These are phyloP conservation scores for Macrolepiota albuminosa DNA, from an alignment of 768 basidiomycete species.

Conservation along the genomic window DNA sequence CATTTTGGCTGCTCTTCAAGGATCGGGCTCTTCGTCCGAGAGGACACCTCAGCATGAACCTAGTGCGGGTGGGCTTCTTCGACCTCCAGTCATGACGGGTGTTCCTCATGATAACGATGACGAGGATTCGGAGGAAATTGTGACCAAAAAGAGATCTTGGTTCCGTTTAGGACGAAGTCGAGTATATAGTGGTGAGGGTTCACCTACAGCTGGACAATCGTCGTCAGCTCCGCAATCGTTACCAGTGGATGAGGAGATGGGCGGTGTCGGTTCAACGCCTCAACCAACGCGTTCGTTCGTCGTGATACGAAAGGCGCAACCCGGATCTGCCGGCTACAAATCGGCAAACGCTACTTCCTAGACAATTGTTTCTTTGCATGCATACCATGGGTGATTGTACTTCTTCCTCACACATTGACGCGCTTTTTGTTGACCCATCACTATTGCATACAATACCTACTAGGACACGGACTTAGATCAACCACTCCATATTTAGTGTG, in stretches of 20 bases:
- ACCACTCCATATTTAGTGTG: conserved; percentile 10
- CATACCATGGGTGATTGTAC: background rate
- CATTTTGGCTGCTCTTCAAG: conserved; percentile 18
- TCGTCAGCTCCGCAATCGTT: conserved; percentile 17
- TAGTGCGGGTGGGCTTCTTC: conserved; percentile 14
- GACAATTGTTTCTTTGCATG: conserved; percentile 7
- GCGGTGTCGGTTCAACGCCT: conserved; percentile 26
- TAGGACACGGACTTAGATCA: conserved; percentile 11
- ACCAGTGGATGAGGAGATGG: conserved; percentile 30
- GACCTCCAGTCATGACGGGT: conserved; percentile 16
- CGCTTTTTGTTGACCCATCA: background rate
- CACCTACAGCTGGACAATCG: conserved; percentile 22
- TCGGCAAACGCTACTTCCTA: conserved; percentile 13
- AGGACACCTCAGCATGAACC: conserved; percentile 17
- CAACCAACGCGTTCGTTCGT: conserved; percentile 58
- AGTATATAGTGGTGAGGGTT: conserved; percentile 54
- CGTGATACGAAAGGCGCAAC: conserved; percentile 57
- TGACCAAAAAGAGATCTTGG: conserved; percentile 67
- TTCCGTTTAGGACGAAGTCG: conserved; percentile 57
- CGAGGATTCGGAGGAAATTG: conserved; percentile 34
- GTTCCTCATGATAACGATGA: conserved; percentile 31
- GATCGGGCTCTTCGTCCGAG: conserved; percentile 5
- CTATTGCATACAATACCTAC: background rate
- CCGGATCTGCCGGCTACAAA: conserved; percentile 11
- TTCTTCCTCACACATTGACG: background rate